Base-by-base conservation (phyloP, 2,329 filamentous ascomycete species). In the Fusarium nisikadoi region DNA sequence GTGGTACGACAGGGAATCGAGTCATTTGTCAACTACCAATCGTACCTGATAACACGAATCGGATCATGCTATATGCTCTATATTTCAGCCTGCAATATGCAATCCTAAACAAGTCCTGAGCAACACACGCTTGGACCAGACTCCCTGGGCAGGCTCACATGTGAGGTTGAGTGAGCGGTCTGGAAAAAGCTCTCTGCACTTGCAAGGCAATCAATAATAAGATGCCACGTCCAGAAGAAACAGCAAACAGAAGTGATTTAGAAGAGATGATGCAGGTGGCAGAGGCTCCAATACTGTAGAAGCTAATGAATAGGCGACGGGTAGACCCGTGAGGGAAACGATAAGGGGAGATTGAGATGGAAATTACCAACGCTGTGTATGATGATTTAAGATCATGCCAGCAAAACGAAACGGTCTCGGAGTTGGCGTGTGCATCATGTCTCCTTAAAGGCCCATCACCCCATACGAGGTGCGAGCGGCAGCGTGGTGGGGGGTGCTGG, bases 311-410 rank as follows among this genome's bases (percentile, higher is more conserved):
- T 38, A 50, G 31, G 35, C 42, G 27, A 43, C 45, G 57, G 62
- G 33, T 55, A 57, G 41, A 56, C 43, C 57, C 70, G 58, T 42
- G 13, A 35, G 35, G 19, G 41, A 43, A 36, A 47, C 38, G 29
- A 33, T 52, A 50, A 42, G 43, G 49, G 12, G 23, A 54, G 41
- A 55, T 36, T 31, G 23, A 50, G 41, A 38, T 31, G 55, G 38
- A 42, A 41, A 61, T 74, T 68, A 25, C 27, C 46, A 49, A 31
- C 16, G 49, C n/a, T 29, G 27, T 29, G 27, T 54, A 31, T 42
- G 20, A 52, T 75, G 70, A 73, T 71, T 70, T 62, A 56, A 43
- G 54, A 71, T 66, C 65, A 74, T 72, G 58, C 55, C 70, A 62
- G 53, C 56, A 63, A 54, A 65, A 61, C 33, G 53, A 56, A 64